These are phyloP conservation scores for Nectriaceae sp. DNA, from an alignment of 2,329 filamentous ascomycete species.

Conservation along the genomic window DNA sequence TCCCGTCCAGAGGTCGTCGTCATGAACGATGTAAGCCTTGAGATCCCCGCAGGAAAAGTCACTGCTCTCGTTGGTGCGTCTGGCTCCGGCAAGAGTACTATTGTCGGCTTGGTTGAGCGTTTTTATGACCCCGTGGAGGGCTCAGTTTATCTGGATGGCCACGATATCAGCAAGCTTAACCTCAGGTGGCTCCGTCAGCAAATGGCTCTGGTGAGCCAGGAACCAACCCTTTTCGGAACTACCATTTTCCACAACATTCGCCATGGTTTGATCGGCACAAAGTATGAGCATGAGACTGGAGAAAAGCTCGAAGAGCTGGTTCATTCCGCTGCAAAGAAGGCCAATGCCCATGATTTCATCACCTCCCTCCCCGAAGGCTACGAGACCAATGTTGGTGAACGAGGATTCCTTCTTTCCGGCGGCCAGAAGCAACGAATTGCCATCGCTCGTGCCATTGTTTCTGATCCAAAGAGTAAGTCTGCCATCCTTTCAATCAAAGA, in stretches of 20 bases:
- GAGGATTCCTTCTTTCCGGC: conserved; percentile 88
- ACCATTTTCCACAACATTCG: conserved; percentile 89
- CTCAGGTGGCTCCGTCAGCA: conserved; percentile 90
- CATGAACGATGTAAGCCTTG: conserved; percentile 79
- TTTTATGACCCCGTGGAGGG: conserved; percentile 92
- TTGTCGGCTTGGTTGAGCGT: conserved; percentile 88
- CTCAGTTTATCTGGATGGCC: conserved; percentile 76
- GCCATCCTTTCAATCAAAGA: background rate
- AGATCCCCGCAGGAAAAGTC: conserved; percentile 85
- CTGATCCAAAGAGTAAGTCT: conserved; percentile 73
- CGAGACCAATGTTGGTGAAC: conserved; percentile 92
- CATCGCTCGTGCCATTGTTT: conserved; percentile 87
- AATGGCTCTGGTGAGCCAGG: conserved; percentile 89
- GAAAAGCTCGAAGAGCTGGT: conserved; percentile 73
- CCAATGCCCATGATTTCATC: conserved; percentile 95
- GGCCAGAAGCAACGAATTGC: conserved; percentile 97
- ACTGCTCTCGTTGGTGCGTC: conserved; percentile 94
- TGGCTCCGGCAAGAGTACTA: conserved; percentile 91
- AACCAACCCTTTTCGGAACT: conserved; percentile 86
- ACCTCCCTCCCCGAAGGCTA: conserved; percentile 81
- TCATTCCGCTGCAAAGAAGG: conserved; percentile 80
- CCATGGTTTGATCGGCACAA: conserved; percentile 87
- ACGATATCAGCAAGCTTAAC: conserved; percentile 79
- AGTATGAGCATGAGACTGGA: conserved; percentile 65
- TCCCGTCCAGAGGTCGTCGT: conserved; percentile 88